Base-by-base conservation (phyloP, 2,329 filamentous ascomycete genomes). In the Epichloe festucae region DNA sequence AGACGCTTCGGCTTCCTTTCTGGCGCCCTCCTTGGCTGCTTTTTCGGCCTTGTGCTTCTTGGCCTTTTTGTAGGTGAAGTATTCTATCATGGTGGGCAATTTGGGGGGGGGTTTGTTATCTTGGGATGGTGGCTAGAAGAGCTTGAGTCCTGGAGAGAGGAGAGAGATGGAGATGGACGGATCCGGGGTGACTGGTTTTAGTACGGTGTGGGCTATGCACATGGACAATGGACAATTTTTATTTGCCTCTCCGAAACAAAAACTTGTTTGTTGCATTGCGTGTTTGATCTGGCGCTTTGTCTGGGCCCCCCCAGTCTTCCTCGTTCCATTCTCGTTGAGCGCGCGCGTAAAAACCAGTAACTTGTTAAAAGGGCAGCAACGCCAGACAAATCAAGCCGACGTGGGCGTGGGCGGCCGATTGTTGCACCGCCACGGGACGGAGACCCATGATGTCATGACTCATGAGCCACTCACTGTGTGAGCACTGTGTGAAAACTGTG, bases 51-150 rank as follows among this genome's bases (percentile, higher is more conserved):
- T 73, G 62, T 76, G 67, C 65, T 82, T 80, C 68, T 82, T 83
- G 61, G 74, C 68, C 63, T 82, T 84, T 63, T 78, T 82, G 69
- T 75, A 77, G 38, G 72, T 68, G 57, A 84, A 76, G 64, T 79
- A 83, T 64, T 84, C 79, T 55, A 84, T 62, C 81, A 84, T 84
- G 47, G 56, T 69, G 60, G 46, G 21, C 15, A 31, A 31, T 43
- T 12, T 0, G 41, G 21, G 19, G 1, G 5, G 41, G 21, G 11
- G 0, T 43, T 27, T 23, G 1, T 23, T 6, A 1, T n/a, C 15
- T 39, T 15, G 27, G 19, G 35, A 15, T 36, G 14, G 10, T 31
- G 31, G 31, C 31, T 31, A 11, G 31, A 31, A 14, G 17, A 10
- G n/a, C 6, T 8, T n/a, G 39, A 15, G 38, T 40, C 17, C 15